phyloP scores from a whole-genome alignment of 306 rosid genomes.

The Ziziphus jujuba region DNA sequence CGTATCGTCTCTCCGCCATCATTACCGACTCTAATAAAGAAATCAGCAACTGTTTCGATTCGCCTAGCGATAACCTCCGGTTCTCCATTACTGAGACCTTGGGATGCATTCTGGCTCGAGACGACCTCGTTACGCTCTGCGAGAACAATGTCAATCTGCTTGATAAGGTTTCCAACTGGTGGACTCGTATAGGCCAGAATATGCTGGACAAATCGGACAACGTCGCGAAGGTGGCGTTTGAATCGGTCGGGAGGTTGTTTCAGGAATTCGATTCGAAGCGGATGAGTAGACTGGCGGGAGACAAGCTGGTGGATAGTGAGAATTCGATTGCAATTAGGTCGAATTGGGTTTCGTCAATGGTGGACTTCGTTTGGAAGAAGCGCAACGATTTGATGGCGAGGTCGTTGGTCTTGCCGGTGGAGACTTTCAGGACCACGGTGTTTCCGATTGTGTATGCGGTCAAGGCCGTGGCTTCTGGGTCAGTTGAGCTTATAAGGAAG shows the following conservation, averaged over 20 bases:
- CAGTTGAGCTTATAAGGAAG: constrained; percentile 74
- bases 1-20: constrained; percentile 69
- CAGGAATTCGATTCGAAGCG: constrained; percentile 91
- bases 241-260: constrained; percentile 87
- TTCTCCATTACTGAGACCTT: constrained; percentile 88
- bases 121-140: constrained; percentile 89
- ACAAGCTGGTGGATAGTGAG: constrained; percentile 90
- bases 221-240: constrained; percentile 91
- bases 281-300: constrained; percentile 93
- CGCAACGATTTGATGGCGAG: constrained; percentile 91
- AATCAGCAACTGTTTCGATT: constrained; percentile 79
- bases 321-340: constrained; percentile 90
- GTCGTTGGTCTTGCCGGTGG: constrained; percentile 83
- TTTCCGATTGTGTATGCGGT: constrained; percentile 86
- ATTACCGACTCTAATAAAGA: constrained; percentile 77
- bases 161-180: constrained; percentile 85
- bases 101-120: constrained; percentile 92
- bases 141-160: constrained; percentile 83
- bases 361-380: constrained; percentile 90
- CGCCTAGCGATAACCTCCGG: constrained; percentile 73
- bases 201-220: constrained; percentile 85
- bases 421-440: constrained; percentile 83
- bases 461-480: constrained; percentile 87
- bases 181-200: constrained; percentile 78
- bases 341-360: constrained; percentile 96